A percentile compares a stretch with the other conserved stretches of the same genome.
phyloP scores from a whole-genome alignment of 768 basidiomycete species.

The Mycena crocata region DNA sequence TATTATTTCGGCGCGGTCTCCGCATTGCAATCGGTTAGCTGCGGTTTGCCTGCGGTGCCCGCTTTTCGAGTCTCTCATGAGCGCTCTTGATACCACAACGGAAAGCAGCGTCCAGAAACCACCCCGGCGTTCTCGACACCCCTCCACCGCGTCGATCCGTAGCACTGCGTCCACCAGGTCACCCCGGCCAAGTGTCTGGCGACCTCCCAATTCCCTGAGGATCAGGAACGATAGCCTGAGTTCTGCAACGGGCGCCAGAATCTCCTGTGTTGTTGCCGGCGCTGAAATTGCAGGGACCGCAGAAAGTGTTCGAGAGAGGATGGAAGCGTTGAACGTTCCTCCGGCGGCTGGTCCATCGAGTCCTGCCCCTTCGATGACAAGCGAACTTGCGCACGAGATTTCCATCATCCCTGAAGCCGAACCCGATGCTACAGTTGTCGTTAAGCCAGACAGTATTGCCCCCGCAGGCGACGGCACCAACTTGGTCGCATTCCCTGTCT shows the following conservation, averaged over 20 bases:
- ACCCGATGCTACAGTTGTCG: conserved; percentile 3
- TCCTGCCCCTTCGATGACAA: conserved; percentile 12
- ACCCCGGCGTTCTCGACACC: conserved; percentile 26
- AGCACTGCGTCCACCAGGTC: conserved; percentile 29
- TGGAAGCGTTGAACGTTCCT: conserved; percentile 26
- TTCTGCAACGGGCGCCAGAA: conserved; percentile 13
- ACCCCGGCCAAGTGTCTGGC: conserved; percentile 30
- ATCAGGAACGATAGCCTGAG: conserved; percentile 25
- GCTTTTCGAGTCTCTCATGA: conserved; percentile 23
- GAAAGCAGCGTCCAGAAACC: conserved; percentile 9
- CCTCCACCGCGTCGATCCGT: conserved; percentile 30
- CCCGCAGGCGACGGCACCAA: not conserved
- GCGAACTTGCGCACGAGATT: conserved; percentile 27
- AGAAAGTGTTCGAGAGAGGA: conserved; percentile 28
- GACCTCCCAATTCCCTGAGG: conserved; percentile 26
- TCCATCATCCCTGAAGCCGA: conserved; percentile 26
- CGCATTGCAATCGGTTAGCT: conserved; percentile 15
- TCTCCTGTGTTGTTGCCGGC: conserved; percentile 25
- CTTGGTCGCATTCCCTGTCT: conserved; percentile 28
- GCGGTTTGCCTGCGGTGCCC: too few species aligned
- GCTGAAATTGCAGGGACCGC: conserved; percentile 20
- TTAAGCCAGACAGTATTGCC: not conserved
- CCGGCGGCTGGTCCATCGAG: conserved; percentile 29
- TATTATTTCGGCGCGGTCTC: not conserved
- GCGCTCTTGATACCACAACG: conserved; percentile 26